Conservation (phyloP, 805 yeast species). For the Diddensiella santjacobensis region DNA sequence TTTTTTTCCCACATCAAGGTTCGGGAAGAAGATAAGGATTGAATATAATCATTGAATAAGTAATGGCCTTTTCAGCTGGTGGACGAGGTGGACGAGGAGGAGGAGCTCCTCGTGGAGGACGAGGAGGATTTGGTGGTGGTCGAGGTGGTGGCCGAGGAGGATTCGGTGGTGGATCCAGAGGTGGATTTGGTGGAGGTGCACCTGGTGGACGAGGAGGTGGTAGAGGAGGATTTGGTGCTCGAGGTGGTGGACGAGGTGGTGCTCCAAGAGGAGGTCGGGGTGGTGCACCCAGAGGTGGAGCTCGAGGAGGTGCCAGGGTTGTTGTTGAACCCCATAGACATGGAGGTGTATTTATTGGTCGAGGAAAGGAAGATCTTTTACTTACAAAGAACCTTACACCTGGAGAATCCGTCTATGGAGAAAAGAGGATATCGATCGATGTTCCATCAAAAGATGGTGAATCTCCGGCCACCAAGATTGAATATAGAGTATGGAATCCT, state of each 20-base stretch:
- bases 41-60: no score
- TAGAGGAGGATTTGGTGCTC: conserved; percentile 37
- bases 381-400: conserved; percentile 97
- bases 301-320: conserved; percentile 80
- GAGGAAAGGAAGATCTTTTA: conserved; percentile 98
- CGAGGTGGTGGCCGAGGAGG: conserved; percentile 41
- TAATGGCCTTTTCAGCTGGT: conserved; percentile 73
- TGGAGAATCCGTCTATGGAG: conserved; percentile 98
- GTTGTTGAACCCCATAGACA: conserved; percentile 98
- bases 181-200: conserved; percentile 32
- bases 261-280: conserved; percentile 56
- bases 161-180: conserved; percentile 33
- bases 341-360: conserved; percentile 96
- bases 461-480: conserved; percentile 72
- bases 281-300: conserved; percentile 55
- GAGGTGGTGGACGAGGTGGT: conserved; percentile 48
- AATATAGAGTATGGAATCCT: conserved; percentile 99
- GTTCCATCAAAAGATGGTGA: conserved; percentile 83
- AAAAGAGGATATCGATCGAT: conserved; percentile 91
- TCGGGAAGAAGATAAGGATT: no score
- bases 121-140: conserved; percentile 48
- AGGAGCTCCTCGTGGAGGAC: conserved; percentile 41
- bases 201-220: conserved; percentile 29
- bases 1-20: no score
- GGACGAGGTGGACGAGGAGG: conserved; percentile 37